Percentiles rank a stretch among this genome's conserved stretches.
phyloP scores from a whole-genome alignment of 257 asterid genomes.

The Cruciata laevipes region DNA sequence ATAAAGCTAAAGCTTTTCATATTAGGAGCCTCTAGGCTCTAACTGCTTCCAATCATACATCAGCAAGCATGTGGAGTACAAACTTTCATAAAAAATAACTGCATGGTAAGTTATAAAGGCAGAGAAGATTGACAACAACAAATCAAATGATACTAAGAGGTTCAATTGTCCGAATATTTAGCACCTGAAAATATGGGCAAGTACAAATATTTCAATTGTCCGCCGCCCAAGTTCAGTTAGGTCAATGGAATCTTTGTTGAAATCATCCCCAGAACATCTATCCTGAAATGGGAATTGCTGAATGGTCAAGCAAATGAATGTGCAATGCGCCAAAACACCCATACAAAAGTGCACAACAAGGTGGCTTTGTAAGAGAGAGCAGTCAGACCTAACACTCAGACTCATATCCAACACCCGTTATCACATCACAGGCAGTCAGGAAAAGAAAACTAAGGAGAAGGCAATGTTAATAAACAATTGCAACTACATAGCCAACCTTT shows the following conservation, averaged over 20 bases:
- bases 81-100: neutral
- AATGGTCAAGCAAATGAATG: constrained; percentile 15
- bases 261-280: constrained; percentile 71
- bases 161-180: constrained; percentile 1
- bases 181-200: constrained; percentile 86
- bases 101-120: neutral
- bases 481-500: constrained; percentile 49
- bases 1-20: neutral
- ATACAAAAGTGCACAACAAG: neutral
- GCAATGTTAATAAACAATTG: neutral
- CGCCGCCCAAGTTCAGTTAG: constrained; percentile 94
- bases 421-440: neutral
- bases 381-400: neutral
- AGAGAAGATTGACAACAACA: neutral
- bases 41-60: neutral
- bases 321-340: neutral
- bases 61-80: neutral
- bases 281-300: constrained; percentile 43
- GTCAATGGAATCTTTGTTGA: constrained; percentile 66
- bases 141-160: neutral
- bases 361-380: neutral
- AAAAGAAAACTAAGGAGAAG: neutral
- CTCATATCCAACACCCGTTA: neutral
- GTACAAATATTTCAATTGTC: constrained; percentile 81
- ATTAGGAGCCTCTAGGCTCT: neutral